phyloP scores from a whole-genome alignment of 2,329 filamentous ascomycete species.

The Fusarium paranaense region DNA sequence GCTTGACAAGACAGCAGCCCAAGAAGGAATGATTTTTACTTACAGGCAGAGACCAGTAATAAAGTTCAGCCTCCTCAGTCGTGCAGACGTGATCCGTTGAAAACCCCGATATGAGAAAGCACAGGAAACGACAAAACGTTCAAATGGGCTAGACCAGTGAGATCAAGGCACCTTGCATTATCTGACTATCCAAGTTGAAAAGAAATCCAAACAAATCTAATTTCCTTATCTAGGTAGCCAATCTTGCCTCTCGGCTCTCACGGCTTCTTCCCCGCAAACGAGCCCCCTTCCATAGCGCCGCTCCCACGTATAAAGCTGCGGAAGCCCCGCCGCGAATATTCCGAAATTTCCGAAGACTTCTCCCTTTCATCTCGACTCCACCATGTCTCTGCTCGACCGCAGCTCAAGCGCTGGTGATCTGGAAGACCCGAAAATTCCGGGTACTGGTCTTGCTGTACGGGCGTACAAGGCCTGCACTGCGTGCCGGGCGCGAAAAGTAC shows the following conservation, averaged over 20 bases:
- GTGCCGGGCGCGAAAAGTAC: constrained; percentile 4
- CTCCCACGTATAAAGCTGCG: background rate
- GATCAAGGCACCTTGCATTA: background rate
- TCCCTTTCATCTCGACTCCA: background rate
- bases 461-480: constrained; percentile 1
- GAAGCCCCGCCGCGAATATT: constrained; percentile 18
- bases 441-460: background rate
- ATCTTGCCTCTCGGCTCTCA: background rate
- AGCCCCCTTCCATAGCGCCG: background rate
- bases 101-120: too few species aligned
- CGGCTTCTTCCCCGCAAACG: background rate
- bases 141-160: too few species aligned
- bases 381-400: background rate
- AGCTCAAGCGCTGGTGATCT: background rate
- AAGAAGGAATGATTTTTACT: too few species aligned
- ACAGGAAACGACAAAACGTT: too few species aligned
- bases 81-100: too few species aligned
- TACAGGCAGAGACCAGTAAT: too few species aligned
- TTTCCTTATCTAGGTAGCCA: background rate
- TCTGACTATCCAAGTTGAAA: background rate
- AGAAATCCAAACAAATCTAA: background rate
- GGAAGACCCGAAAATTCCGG: background rate
- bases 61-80: too few species aligned
- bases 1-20: too few species aligned
- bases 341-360: constrained; percentile 10